Evolutionary conservation across 495 filamentous ascomycete genomes (phyloP), one percentile per base, ranked within the genome.

Genomic region (Penicillium psychrofluorescens): DNA sequence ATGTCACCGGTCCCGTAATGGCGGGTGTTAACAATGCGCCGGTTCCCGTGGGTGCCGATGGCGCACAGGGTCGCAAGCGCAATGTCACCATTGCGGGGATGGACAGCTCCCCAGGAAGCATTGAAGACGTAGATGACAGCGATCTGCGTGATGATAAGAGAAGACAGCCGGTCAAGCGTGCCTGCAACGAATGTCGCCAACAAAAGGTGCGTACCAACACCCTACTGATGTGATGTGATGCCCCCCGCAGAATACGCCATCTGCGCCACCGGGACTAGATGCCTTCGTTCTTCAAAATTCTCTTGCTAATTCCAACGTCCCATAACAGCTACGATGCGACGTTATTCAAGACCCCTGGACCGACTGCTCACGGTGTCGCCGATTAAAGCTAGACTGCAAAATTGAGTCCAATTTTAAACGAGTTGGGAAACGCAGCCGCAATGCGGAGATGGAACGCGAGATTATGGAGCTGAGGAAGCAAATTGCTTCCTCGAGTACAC

Each of bases 321-420:
- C 44, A 36, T 34, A 45, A 50, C 46, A 90, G 87, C 75, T 94
- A 44, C 84, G 86, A 53, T 96, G 90, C 75, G 85, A 95, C 75
- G 90, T 95, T 44, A 70, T 87, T 36, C 86, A 91, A 68, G 86
- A 89, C 42, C 86, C 87, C 6, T 95, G 88, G 64, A 73, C 76
- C 38, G 74, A 80, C 49, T 96, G 90, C 65, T 83, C 81, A 28
- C 76, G 90, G 50, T 96, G 90, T 70, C 83, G 78, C 57, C 88
- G 88, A 53, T 76, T 94, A 45, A 85, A 83, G 55, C 85, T 95
- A 45, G 78, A 82, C 16, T 96, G 90, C 75, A 88, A 88, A 55
- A 95, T 96, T 60, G 88, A 95, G 61, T 86, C 85, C 48, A 90
- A 90, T 57, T 96, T 96, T 70, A 94, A 92, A 67, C 85, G 90